These are phyloP conservation scores for Aspergillus quadricinctus DNA, from an alignment of 2,329 filamentous ascomycete genomes.

Conservation along the genomic window DNA sequence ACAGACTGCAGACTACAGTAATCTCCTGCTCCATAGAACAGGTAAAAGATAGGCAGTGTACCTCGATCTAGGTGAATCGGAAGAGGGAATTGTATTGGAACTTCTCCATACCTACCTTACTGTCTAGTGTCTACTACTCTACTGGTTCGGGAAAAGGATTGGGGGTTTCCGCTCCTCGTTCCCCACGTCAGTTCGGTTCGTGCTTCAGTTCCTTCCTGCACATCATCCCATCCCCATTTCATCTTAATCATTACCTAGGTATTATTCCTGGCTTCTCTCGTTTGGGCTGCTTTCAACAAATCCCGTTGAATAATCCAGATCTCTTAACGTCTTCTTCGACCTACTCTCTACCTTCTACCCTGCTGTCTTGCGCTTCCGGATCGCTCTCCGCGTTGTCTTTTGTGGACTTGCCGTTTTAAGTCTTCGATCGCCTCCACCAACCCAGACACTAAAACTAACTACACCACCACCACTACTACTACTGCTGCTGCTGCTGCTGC, in stretches of 20 bases:
- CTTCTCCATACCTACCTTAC: background rate
- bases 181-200: background rate
- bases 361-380: background rate
- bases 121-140: no score
- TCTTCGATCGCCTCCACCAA: background rate
- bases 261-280: background rate
- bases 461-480: no score
- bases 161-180: background rate
- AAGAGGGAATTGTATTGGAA: background rate
- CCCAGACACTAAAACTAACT: background rate
- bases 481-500: background rate
- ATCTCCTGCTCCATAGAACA: background rate
- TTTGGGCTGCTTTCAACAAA: background rate
- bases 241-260: no score
- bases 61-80: no score
- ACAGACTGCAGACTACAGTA: background rate
- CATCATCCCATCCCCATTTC: background rate
- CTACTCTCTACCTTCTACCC: background rate
- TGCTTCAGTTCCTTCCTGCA: background rate
- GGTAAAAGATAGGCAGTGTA: no score
- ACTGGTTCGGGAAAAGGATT: no score
- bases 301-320: background rate
- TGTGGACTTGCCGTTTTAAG: background rate
- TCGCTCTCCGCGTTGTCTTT: background rate
- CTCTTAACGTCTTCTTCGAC: background rate